These are phyloP conservation scores for Blakeslea trispora DNA, from an alignment of 371 early-diverging fungal species.

Conservation along the genomic window DNA sequence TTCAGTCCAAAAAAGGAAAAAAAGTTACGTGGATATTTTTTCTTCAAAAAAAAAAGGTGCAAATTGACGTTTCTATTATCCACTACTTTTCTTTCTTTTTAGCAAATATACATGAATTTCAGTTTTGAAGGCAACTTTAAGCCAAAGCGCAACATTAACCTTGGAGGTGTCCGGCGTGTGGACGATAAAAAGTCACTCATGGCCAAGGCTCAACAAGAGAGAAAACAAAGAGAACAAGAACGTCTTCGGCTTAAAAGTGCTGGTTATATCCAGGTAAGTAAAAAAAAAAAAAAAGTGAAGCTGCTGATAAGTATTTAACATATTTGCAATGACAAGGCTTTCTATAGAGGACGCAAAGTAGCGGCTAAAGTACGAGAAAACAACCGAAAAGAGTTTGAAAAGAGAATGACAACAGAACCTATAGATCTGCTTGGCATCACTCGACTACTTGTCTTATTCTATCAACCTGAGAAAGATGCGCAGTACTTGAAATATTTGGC, in stretches of 20 bases:
- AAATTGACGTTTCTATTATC: not conserved
- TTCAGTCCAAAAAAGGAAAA: not conserved
- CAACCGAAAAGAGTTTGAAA: constrained; percentile 14
- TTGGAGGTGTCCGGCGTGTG: constrained; percentile 71
- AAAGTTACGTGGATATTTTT: not conserved
- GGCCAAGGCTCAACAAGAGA: constrained; percentile 73
- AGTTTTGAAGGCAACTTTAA: constrained; percentile 77
- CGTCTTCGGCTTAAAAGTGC: constrained; percentile 62
- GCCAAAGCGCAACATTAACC: constrained; percentile 71
- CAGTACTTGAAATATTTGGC: not conserved
- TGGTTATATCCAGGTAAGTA: constrained; percentile 63
- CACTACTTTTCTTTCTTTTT: constrained; percentile 8
- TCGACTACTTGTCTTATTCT: constrained; percentile 21
- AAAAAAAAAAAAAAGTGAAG: not conserved
- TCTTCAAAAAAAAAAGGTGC: not conserved
- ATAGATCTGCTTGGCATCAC: constrained; percentile 7
- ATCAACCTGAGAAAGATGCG: constrained; percentile 13
- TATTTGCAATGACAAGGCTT: constrained; percentile 40
- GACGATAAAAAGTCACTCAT: constrained; percentile 70
- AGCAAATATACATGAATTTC: constrained; percentile 39
- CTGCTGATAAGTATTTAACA: no score
- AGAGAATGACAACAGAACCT: not conserved
- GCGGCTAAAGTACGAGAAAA: constrained; percentile 19
- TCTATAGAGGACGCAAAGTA: constrained; percentile 41
- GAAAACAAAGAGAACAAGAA: constrained; percentile 74